Evolutionary conservation across 768 basidiomycete species (phyloP), one percentile per base, ranked within the genome.

Genomic region (Rhodotorula graminis): DNA sequence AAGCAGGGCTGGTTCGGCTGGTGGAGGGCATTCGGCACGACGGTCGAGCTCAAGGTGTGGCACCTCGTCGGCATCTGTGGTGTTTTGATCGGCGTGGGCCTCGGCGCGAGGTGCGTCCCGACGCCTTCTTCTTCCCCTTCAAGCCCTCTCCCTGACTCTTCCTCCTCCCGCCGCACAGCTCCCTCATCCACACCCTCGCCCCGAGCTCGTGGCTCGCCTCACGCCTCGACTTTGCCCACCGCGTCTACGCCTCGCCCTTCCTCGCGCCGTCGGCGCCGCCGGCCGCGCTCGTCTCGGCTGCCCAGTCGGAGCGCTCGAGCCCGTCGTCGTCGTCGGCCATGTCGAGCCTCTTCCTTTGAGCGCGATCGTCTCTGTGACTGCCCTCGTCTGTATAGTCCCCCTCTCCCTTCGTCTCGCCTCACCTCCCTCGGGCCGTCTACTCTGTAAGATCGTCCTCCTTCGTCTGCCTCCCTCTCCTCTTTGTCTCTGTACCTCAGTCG

Each of bases 41-140:
- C 64, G 9, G 59, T 75, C 57, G 67, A 69, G 63, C 4, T 75
- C 53, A 71, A 68, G 61, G 64, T 71, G 15, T 75, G 74, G 74
- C 74, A 75, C 12, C 33, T 75, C 0, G 70, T 75, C 27, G 74
- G 74, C 19, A 50, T 75, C 19, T 64, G 63, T 16, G 74, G 74
- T 0, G n/a, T 75, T 0, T 14, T 75, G 7, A 18, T 75, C n/a
- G 74, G 74, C 6, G 70, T 69, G 3, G 73, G 73, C 1, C 37
- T 63, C n/a, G 74, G 67, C 0, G 74, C 74, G 2, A 60, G 66
- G 74, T 75, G 27, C 42, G 66, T 55, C 42, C 29, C 27, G 33
- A 21, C 59, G 10, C 49, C 2, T 37, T n/a, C 46, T 27, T 56
- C 7, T 10, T 27, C 1, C 18, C 18, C 59, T 37, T 10, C 15